These are phyloP conservation scores for Colletotrichum sublineola DNA, from an alignment of 2,329 filamentous ascomycete species.

Conservation along the genomic window DNA sequence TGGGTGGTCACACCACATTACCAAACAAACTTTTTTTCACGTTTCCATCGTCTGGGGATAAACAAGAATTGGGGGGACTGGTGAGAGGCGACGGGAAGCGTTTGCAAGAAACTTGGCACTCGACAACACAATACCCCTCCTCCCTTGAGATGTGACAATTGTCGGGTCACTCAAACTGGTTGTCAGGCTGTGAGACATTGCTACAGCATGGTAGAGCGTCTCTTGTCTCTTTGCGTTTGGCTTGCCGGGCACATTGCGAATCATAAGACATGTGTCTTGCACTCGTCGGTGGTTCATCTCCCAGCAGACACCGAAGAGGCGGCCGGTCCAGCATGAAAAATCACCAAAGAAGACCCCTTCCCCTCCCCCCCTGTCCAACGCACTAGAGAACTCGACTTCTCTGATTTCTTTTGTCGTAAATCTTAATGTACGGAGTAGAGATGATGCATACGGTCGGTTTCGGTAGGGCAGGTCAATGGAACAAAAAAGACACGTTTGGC, in stretches of 20 bases:
- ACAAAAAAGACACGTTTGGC: slow-evolving; percentile 28
- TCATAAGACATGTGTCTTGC: slow-evolving; percentile 2
- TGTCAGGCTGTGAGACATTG: slow-evolving; percentile 6
- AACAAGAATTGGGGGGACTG: neutral
- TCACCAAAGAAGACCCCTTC: neutral
- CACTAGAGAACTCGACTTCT: slow-evolving; percentile 21
- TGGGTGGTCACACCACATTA: slow-evolving; percentile 10
- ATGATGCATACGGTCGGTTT: slow-evolving; percentile 42
- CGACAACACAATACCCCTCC: neutral
- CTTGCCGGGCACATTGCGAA: slow-evolving; percentile 6
- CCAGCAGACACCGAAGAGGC: slow-evolving; percentile 5
- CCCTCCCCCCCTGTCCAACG: neutral
- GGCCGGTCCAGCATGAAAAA: slow-evolving; percentile 12
- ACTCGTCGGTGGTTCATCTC: neutral
- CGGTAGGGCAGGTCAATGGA: slow-evolving; percentile 40
- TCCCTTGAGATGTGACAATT: slow-evolving; percentile 12
- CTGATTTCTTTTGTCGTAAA: slow-evolving; percentile 42
- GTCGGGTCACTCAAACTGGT: slow-evolving; percentile 18
- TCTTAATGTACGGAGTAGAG: slow-evolving; percentile 41
- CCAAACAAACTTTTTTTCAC: slow-evolving; percentile 20
- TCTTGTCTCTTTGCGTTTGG: slow-evolving; percentile 5
- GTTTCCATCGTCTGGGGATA: slow-evolving; percentile 15
- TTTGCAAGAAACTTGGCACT: slow-evolving; percentile 22
- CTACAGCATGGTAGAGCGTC: slow-evolving; percentile 1
- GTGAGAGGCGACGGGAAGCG: slow-evolving; percentile 21